Percentiles rank a stretch among this genome's conserved stretches.
Evolutionary conservation across 805 yeast species (phyloP).

Genomic region (Candida maesae): DNA sequence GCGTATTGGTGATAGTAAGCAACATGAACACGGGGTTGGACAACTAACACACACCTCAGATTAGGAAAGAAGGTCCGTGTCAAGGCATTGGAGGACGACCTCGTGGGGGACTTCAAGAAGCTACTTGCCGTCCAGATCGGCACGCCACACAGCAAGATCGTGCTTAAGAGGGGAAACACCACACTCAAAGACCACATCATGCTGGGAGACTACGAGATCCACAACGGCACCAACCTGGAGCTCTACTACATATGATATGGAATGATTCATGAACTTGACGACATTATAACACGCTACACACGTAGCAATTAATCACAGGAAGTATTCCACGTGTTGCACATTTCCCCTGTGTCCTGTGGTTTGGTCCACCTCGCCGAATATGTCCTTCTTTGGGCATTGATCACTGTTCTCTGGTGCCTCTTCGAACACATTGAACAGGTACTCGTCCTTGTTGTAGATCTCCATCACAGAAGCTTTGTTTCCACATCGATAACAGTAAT

Average conservation of each 20-base stretch:
- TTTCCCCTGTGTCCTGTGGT: slow-evolving; percentile 6
- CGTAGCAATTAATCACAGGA: slow-evolving; percentile 31
- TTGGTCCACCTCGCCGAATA: slow-evolving; percentile 14
- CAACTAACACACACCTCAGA: slow-evolving; percentile 33
- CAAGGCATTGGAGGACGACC: slow-evolving; percentile 81
- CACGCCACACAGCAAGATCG: slow-evolving; percentile 54
- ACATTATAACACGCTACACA: too few species aligned
- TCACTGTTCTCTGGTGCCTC: slow-evolving; percentile 93
- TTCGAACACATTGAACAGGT: slow-evolving; percentile 86
- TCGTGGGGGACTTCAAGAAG: slow-evolving; percentile 86
- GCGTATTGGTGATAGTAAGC: too few species aligned
- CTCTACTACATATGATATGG: slow-evolving; percentile 74
- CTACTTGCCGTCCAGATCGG: slow-evolving; percentile 82
- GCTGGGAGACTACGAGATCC: slow-evolving; percentile 91
- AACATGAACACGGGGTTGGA: too few species aligned
- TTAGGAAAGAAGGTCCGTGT: slow-evolving; percentile 86
- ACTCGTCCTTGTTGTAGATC: slow-evolving; percentile 62
- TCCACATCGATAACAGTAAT: slow-evolving; percentile 95
- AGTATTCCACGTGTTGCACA: slow-evolving; percentile 48
- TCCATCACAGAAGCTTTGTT: slow-evolving; percentile 97
- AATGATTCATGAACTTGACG: slow-evolving; percentile 10
- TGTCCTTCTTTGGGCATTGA: slow-evolving; percentile 28
- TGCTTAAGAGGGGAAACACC: slow-evolving; percentile 81
- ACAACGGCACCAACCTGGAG: slow-evolving; percentile 84
- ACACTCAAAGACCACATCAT: slow-evolving; percentile 86